These are phyloP conservation scores for Xylaria sp. DNA, from an alignment of 2,329 filamentous ascomycete genomes.

Conservation along the genomic window DNA sequence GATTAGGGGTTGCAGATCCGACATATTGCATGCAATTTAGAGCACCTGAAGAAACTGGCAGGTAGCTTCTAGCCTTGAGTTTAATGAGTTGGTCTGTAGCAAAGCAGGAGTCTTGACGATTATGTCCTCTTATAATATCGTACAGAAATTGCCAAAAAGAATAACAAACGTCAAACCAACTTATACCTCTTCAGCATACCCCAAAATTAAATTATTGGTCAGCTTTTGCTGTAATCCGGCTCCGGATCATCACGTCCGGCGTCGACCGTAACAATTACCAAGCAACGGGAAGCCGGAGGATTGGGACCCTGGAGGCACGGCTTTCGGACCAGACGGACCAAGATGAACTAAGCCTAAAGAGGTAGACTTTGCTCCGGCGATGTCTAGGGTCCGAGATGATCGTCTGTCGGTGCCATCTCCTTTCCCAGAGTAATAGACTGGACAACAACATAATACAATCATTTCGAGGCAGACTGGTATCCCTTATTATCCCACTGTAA, in stretches of 20 bases:
- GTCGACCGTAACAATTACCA: conserved; percentile 13
- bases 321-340: conserved; percentile 32
- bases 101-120: background rate
- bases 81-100: background rate
- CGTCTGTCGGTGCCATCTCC: background rate
- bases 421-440: background rate
- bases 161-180: background rate
- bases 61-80: background rate
- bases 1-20: conserved; percentile 13
- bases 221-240: conserved; percentile 8
- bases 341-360: conserved; percentile 31
- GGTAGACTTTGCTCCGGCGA: conserved; percentile 12
- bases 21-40: conserved; percentile 3
- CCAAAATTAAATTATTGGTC: conserved; percentile 1
- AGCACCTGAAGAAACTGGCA: background rate
- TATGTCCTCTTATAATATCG: background rate
- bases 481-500: background rate
- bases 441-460: background rate
- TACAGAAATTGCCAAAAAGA: background rate
- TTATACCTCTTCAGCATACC: background rate
- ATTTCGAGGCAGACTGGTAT: background rate
- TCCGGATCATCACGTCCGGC: conserved; percentile 11
- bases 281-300: conserved; percentile 21
- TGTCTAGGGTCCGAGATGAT: background rate
- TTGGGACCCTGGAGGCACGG: conserved; percentile 6